Evolutionary conservation across 306 rosid genomes (phyloP).

Genomic region (Trifolium repens): DNA sequence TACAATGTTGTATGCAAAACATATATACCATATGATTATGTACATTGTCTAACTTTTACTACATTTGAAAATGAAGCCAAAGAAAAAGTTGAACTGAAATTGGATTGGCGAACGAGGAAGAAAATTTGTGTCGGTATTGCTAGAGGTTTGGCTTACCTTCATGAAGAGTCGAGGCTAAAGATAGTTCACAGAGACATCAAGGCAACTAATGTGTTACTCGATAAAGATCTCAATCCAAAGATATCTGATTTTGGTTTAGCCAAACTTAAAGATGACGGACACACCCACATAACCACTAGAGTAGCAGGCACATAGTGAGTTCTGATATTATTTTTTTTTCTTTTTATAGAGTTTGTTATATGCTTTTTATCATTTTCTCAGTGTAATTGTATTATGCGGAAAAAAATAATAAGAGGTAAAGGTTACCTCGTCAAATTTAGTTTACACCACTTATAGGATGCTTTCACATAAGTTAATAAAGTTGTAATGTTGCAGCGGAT

Average conservation of each 20-base stretch:
- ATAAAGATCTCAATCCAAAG: slow-evolving; percentile 68
- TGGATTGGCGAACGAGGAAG: slow-evolving; percentile 75
- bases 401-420: neutral
- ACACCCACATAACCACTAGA: slow-evolving; percentile 73
- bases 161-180: slow-evolving; percentile 80
- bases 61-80: slow-evolving; percentile 42
- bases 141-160: slow-evolving; percentile 76
- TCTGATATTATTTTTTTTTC: neutral
- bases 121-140: slow-evolving; percentile 72
- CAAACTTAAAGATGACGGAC: slow-evolving; percentile 70
- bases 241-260: slow-evolving; percentile 83
- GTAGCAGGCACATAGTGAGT: slow-evolving; percentile 76
- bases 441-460: neutral
- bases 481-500: slow-evolving; percentile 48
- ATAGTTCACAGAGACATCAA: slow-evolving; percentile 85
- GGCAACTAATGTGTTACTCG: slow-evolving; percentile 78
- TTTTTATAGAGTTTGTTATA: neutral
- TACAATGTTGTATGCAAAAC: neutral
- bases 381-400: neutral
- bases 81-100: slow-evolving; percentile 35
- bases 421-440: neutral
- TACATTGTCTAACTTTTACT: slow-evolving; percentile 13
- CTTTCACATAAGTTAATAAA: neutral
- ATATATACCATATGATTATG: neutral
- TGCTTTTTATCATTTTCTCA: slow-evolving; percentile 4